Percentiles rank a stretch among this genome's conserved stretches.
Evolutionary conservation across 2,329 filamentous ascomycete genomes (phyloP).

Genomic region (Hymenoscyphus fructigenus): DNA sequence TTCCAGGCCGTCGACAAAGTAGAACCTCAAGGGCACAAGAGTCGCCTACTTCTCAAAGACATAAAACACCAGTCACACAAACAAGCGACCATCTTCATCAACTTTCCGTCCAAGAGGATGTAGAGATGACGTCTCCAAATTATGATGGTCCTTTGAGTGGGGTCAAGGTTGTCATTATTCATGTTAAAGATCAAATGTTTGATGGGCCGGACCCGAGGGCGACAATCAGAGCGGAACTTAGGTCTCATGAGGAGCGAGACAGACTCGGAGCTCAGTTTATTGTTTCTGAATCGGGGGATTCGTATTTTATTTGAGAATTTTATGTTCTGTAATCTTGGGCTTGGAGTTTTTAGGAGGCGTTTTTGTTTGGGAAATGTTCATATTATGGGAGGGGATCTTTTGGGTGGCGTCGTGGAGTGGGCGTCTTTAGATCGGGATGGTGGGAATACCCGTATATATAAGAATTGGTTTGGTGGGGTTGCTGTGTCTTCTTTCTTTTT

Average conservation of each 20-base stretch:
- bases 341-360: neutral
- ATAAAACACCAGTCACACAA: too few species aligned
- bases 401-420: neutral
- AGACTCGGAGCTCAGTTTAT: neutral
- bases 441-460: neutral
- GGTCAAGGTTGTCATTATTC: conserved; percentile 82
- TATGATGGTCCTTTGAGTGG: conserved; percentile 55
- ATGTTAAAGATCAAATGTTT: conserved; percentile 82
- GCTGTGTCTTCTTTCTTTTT: neutral
- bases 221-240: conserved; percentile 68
- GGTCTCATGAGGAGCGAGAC: conserved; percentile 53
- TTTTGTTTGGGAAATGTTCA: neutral
- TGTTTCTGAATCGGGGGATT: neutral
- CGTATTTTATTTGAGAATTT: neutral
- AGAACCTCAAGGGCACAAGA: too few species aligned
- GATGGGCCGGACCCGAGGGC: conserved; percentile 67
- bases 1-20: too few species aligned
- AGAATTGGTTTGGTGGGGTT: neutral
- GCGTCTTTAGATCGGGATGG: neutral
- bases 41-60: too few species aligned
- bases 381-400: neutral
- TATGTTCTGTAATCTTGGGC: neutral
- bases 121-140: neutral
- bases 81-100: too few species aligned
- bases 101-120: neutral